Percentiles rank a stretch among this genome's conserved stretches.
Evolutionary conservation across 2,329 filamentous ascomycete species (phyloP).

Genomic region (Aspergillus sp.): DNA sequence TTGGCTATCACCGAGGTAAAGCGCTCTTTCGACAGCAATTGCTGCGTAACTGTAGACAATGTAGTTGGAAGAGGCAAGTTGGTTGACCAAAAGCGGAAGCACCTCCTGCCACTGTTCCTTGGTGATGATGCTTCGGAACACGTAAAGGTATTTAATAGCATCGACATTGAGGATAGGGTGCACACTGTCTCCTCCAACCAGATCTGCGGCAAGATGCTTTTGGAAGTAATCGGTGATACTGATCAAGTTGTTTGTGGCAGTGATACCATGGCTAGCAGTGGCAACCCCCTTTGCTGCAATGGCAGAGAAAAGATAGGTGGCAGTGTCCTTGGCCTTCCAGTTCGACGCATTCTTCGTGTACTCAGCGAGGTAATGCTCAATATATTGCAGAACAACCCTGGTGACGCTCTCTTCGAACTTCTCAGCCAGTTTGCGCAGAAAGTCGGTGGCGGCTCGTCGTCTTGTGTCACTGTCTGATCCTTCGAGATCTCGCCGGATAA

Average conservation of each 20-base stretch:
- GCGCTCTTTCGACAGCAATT: slow-evolving; percentile 89
- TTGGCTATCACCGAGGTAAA: slow-evolving; percentile 76
- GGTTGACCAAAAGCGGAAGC: slow-evolving; percentile 85
- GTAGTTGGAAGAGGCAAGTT: slow-evolving; percentile 85
- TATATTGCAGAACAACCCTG: slow-evolving; percentile 80
- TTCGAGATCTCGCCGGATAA: slow-evolving; percentile 91
- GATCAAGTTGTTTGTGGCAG: slow-evolving; percentile 81
- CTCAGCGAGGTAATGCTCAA: slow-evolving; percentile 75
- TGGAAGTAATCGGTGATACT: slow-evolving; percentile 95
- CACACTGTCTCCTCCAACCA: slow-evolving; percentile 67
- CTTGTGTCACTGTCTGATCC: slow-evolving; percentile 95
- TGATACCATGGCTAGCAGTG: slow-evolving; percentile 85
- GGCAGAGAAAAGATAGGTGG: slow-evolving; percentile 93
- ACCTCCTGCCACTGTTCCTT: slow-evolving; percentile 89
- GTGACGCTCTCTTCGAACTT: slow-evolving; percentile 86
- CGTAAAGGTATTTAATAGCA: slow-evolving; percentile 96
- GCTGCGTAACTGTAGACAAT: slow-evolving; percentile 97
- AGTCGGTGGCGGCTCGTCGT: slow-evolving; percentile 89
- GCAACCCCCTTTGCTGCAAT: slow-evolving; percentile 89
- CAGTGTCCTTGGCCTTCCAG: slow-evolving; percentile 98
- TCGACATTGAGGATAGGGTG: slow-evolving; percentile 93
- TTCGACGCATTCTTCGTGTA: slow-evolving; percentile 70
- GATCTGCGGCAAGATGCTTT: slow-evolving; percentile 83
- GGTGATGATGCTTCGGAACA: slow-evolving; percentile 91
- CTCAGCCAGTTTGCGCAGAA: slow-evolving; percentile 82